Evolutionary conservation across 1,284 basidiomycete species (phyloP), one percentile per base, ranked within the genome.

Genomic region (Trametes hirsuta): DNA sequence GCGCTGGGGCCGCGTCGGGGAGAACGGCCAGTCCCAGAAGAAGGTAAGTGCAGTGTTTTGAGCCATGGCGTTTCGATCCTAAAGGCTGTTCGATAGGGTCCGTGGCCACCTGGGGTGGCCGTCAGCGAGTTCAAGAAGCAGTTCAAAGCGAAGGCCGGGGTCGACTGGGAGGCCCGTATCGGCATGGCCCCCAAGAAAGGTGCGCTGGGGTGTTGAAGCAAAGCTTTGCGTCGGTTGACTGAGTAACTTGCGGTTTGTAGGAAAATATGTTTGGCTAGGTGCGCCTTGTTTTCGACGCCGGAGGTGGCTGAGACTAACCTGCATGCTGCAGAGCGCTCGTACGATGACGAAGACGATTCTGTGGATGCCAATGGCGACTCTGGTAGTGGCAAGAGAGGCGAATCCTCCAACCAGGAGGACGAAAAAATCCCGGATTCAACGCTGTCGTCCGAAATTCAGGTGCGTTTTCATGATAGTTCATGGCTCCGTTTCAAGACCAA

Each of bases 221-320:
- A 18, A 10, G 6, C 35, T 4, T 12, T 3, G 24, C 36, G 24
- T 47, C 1, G 2, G 41, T 41, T 30, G 21, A 25, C 47, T 55
- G 36, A 62, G 57, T 4, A 39, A 4, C 14, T 5, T 3, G 1
- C 47, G 46, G 30, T 21, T 14, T 55, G 34, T 58, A 84, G 84
- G 83, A 22, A 87, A 87, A 76, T 88, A 88, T 62, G 77, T 75
- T 8, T 87, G 83, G 81, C 73, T 88, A 36, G 84, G 84, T 83
- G 63, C 30, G 74, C 67, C 46, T 10, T 4, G 1, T 6, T 6
- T 39, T 9, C 21, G n/a, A 9, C 8, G 11, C 14, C 14, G 6
- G 24, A 21, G 12, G 15, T 4, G 3, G 12, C 4, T 5, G 11
- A 22, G 2, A 22, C 52, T 50, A 9, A 50, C 24, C 4, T 24